phyloP scores from a whole-genome alignment of 495 filamentous ascomycete genomes.

The Aspergillus baeticus region DNA sequence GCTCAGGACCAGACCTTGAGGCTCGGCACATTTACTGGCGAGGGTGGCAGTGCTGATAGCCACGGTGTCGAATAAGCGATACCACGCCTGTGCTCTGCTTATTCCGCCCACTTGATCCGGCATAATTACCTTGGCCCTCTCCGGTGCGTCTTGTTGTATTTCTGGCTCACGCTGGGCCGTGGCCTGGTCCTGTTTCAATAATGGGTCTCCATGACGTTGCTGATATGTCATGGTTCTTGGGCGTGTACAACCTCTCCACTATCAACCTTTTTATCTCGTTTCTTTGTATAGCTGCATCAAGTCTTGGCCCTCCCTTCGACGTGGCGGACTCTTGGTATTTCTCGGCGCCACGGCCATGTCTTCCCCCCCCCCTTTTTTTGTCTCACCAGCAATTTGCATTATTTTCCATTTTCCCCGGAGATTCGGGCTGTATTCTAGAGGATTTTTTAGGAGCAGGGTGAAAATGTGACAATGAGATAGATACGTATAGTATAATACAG shows the following conservation, averaged over 20 bases:
- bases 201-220: conserved; percentile 12
- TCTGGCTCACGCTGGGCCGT: conserved; percentile 25
- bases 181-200: conserved; percentile 13
- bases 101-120: conserved; percentile 8
- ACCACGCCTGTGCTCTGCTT: conserved; percentile 9
- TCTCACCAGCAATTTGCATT: conserved; percentile 9
- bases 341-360: conserved; percentile 38
- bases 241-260: conserved; percentile 26
- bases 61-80: conserved; percentile 39
- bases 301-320: conserved; percentile 21
- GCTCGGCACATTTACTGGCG: conserved; percentile 52
- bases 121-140: conserved; percentile 18
- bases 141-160: conserved; percentile 15
- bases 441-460: conserved; percentile 9
- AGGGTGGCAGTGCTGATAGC: conserved; percentile 33
- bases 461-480: conserved; percentile 4
- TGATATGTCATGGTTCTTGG: conserved; percentile 9
- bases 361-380: conserved; percentile 11
- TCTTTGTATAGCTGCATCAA: conserved; percentile 32
- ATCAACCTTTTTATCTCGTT: conserved; percentile 14
- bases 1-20: conserved; percentile 77
- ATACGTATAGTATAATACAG: not conserved
- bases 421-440: conserved; percentile 18
- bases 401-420: conserved; percentile 5
- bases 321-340: conserved; percentile 34